phyloP scores from a whole-genome alignment of 1,139 yeast species.

The Saccharomycopsis phalli region DNA sequence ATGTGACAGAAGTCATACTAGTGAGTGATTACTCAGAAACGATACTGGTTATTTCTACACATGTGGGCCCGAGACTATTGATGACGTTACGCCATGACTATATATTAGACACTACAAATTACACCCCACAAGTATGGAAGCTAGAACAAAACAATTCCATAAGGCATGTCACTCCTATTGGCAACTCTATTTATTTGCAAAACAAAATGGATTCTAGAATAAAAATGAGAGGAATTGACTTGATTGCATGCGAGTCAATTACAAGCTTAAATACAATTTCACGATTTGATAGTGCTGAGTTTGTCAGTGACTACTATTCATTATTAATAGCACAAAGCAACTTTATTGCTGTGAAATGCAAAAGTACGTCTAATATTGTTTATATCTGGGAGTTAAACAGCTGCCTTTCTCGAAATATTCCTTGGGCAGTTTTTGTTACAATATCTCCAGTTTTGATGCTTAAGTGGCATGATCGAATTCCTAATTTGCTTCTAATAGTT shows the following conservation, averaged over 20 bases:
- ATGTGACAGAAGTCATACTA: slow-evolving; percentile 6
- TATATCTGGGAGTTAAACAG: slow-evolving; percentile 15
- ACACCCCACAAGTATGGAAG: not conserved
- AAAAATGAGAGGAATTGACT: not conserved
- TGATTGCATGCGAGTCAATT: not conserved
- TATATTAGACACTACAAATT: not conserved
- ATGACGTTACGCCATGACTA: slow-evolving; percentile 1
- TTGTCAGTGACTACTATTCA: not conserved
- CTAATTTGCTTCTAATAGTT: slow-evolving; percentile 7
- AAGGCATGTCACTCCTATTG: not conserved
- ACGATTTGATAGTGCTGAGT: not conserved
- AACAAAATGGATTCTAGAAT: too few relatives aligned
- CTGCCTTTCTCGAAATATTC: not conserved
- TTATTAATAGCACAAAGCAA: slow-evolving; percentile 4
- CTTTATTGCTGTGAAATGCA: slow-evolving; percentile 6
- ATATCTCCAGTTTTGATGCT: not conserved
- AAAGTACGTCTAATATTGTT: slow-evolving; percentile 1
- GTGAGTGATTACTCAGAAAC: slow-evolving; percentile 11
- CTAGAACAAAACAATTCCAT: not conserved
- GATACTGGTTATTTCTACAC: slow-evolving; percentile 7
- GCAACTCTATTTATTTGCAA: not conserved
- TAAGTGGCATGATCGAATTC: slow-evolving; percentile 14
- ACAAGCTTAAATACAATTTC: not conserved
- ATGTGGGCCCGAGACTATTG: not conserved
- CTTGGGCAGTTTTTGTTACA: slow-evolving; percentile 3